phyloP scores from a whole-genome alignment of 2,329 filamentous ascomycete species.

The Diaporthe batatas region DNA sequence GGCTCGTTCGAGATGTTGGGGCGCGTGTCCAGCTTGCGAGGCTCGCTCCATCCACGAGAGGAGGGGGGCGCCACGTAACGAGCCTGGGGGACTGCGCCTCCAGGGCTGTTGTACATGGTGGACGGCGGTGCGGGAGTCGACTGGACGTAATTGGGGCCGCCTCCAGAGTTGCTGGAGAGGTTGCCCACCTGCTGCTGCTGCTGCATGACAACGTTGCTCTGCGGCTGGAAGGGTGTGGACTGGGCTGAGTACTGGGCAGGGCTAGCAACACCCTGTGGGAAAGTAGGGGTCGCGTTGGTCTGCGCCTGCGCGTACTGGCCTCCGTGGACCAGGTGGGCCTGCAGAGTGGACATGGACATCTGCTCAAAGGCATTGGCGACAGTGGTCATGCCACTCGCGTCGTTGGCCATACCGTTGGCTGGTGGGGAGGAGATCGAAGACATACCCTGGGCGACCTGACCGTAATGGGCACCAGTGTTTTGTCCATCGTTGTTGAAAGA shows the following conservation, averaged over 20 bases:
- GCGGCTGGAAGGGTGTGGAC: neutral
- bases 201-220: constrained; percentile 1
- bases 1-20: constrained; percentile 48
- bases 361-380: constrained; percentile 11
- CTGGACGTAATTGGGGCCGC: neutral
- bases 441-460: neutral
- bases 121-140: neutral
- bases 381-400: neutral
- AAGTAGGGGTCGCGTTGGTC: neutral
- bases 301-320: constrained; percentile 16
- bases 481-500: neutral
- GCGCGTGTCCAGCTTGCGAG: constrained; percentile 58
- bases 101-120: neutral
- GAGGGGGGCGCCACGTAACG: constrained; percentile 14
- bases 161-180: constrained; percentile 6
- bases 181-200: constrained; percentile 17
- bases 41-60: constrained; percentile 52
- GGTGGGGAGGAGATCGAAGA: neutral
- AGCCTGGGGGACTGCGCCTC: neutral
- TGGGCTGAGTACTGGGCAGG: constrained; percentile 11
- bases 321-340: constrained; percentile 31
- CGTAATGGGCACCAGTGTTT: neutral
- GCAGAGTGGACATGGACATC: constrained; percentile 32
- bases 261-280: neutral
- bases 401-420: neutral